Percentiles rank a stretch among this genome's conserved stretches.
phyloP scores from a whole-genome alignment of 495 filamentous ascomycete genomes.

The Aspergillus taichungensis region DNA sequence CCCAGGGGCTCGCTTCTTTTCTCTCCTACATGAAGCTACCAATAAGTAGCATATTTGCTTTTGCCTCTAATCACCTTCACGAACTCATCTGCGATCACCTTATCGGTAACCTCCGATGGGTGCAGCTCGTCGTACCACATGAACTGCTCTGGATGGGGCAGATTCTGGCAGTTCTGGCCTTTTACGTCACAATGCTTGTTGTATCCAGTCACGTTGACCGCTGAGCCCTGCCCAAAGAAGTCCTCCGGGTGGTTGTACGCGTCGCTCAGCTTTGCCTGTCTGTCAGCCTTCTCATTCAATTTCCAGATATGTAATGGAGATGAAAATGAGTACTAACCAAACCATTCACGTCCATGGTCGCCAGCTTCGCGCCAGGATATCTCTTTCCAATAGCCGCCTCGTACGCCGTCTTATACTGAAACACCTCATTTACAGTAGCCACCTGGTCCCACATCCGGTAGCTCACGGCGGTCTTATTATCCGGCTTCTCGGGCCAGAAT shows the following conservation, averaged over 20 bases:
- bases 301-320: neutral
- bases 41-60: slow-evolving; percentile 51
- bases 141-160: slow-evolving; percentile 30
- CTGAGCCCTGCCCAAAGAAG: slow-evolving; percentile 48
- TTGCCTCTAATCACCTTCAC: slow-evolving; percentile 48
- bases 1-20: neutral
- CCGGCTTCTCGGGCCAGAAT: slow-evolving; percentile 52
- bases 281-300: neutral
- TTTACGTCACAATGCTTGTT: slow-evolving; percentile 43
- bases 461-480: slow-evolving; percentile 47
- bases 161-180: slow-evolving; percentile 20
- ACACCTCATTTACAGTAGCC: slow-evolving; percentile 51
- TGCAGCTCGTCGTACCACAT: slow-evolving; percentile 59
- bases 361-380: slow-evolving; percentile 52
- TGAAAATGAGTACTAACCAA: slow-evolving; percentile 29
- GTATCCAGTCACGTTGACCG: slow-evolving; percentile 53
- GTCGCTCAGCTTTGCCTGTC: slow-evolving; percentile 40
- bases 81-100: slow-evolving; percentile 51
- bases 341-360: slow-evolving; percentile 54
- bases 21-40: neutral
- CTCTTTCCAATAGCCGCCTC: slow-evolving; percentile 41
- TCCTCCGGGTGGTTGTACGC: slow-evolving; percentile 49
- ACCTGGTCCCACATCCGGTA: slow-evolving; percentile 56
- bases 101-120: slow-evolving; percentile 48
- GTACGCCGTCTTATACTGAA: slow-evolving; percentile 50